phyloP scores from a whole-genome alignment of 257 asterid genomes.

The Jacaranda copaia region DNA sequence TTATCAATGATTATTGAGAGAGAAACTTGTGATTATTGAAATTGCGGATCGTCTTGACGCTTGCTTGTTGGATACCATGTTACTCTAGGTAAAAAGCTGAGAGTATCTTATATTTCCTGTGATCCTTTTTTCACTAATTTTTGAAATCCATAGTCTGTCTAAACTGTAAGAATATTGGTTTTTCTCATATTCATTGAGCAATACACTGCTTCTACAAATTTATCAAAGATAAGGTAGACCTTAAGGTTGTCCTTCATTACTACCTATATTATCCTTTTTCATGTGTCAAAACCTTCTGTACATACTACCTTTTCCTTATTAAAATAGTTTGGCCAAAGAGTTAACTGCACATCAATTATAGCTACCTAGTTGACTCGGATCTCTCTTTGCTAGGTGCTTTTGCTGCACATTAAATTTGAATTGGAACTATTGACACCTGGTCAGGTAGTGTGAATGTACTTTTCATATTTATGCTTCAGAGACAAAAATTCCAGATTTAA shows the following conservation, averaged over 20 bases:
- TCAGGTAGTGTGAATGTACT: not conserved
- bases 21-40: not conserved
- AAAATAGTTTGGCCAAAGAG: conserved; percentile 9
- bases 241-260: conserved; percentile 8
- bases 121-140: conserved; percentile 2
- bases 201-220: not conserved
- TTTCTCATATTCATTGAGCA: conserved; percentile 9
- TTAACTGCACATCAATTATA: not conserved
- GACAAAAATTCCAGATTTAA: not conserved
- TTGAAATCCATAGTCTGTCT: not conserved
- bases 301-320: not conserved
- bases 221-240: conserved; percentile 9
- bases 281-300: not conserved
- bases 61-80: conserved; percentile 17
- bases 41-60: not conserved
- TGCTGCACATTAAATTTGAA: not conserved
- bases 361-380: conserved; percentile 9
- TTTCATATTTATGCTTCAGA: not conserved
- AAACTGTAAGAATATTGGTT: not conserved
- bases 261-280: not conserved
- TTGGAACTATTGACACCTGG: not conserved
- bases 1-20: not conserved
- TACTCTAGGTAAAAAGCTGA: not conserved
- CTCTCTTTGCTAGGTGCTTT: not conserved
- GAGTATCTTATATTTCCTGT: not conserved